These are phyloP conservation scores for Colletotrichum coccodes DNA, from an alignment of 2,329 filamentous ascomycete genomes.

Conservation along the genomic window DNA sequence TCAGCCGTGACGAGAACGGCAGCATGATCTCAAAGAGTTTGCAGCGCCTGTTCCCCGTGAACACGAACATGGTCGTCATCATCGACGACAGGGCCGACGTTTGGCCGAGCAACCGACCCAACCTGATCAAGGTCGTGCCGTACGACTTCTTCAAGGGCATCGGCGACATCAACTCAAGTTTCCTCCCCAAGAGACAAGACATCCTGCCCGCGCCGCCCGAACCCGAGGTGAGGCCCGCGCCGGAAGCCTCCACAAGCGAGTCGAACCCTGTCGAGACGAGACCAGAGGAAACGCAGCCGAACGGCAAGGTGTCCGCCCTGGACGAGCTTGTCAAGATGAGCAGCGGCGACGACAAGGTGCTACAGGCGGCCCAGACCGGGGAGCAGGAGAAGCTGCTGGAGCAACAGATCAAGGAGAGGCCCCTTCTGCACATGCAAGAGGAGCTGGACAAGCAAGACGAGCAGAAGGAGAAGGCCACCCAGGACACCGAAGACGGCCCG, in stretches of 20 bases:
- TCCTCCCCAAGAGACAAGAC: slow-evolving; percentile 82
- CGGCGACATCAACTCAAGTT: slow-evolving; percentile 98
- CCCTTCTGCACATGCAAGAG: slow-evolving; percentile 91
- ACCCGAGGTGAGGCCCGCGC: slow-evolving; percentile 5
- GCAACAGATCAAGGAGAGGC: slow-evolving; percentile 88
- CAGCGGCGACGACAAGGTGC: slow-evolving; percentile 72
- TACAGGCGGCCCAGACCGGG: slow-evolving; percentile 79
- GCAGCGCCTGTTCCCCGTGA: slow-evolving; percentile 91
- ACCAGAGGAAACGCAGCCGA: slow-evolving; percentile 2
- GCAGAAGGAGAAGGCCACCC: slow-evolving; percentile 60
- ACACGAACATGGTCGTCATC: slow-evolving; percentile 99
- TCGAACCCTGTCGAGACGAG: neutral
- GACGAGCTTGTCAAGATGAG: slow-evolving; percentile 83
- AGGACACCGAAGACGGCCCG: slow-evolving; percentile 52
- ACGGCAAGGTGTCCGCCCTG: slow-evolving; percentile 57
- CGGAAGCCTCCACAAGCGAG: neutral
- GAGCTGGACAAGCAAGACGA: slow-evolving; percentile 88
- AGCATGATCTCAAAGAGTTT: slow-evolving; percentile 92
- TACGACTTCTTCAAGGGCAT: slow-evolving; percentile 99
- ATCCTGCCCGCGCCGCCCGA: slow-evolving; percentile 47
- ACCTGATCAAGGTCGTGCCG: slow-evolving; percentile 92
- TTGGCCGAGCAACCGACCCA: slow-evolving; percentile 89
- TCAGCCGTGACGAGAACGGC: slow-evolving; percentile 96
- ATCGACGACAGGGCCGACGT: slow-evolving; percentile 98
- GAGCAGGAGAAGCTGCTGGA: slow-evolving; percentile 90